Base-by-base conservation (phyloP, 768 basidiomycete species). In the Auriscalpium vulgare region DNA sequence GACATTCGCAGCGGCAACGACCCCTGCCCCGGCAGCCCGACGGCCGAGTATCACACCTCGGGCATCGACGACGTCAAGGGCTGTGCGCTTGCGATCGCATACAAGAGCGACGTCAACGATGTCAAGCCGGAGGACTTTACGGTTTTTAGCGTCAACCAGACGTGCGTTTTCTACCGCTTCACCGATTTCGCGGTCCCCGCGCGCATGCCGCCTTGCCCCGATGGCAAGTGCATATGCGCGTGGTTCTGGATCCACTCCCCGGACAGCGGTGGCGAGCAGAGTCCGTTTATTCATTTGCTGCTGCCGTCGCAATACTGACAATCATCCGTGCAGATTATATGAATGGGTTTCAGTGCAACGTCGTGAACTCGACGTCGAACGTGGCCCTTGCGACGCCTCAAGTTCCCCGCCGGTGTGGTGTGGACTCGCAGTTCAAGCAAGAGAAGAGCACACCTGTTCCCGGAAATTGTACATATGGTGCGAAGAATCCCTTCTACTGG, bases 81-180 rank as follows among this genome's bases (percentile, higher is more conserved):
- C 10, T 88, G 86, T 64, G 81, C 78, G 0, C 71, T 92, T 36
- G 87, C 80, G 0, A 90, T 92, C 59, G 79, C 85, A n/a, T 90
- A 92, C 72, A 83, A 87, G 66, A 78, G 69, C 59, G 74, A 89
- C 61, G 79, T 75, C 1, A 69, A 66, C 0, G 61, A 75, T 0
- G 78, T 91, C 8, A 68, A 82, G 62, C 87, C 87, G 0, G 78
- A 75, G 46, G 86, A 89, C 69, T 84, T 90, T 63, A 78, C 82
- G 0, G 72, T 90, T 10, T 89, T 90, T 67, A 85, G 82, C 55
- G 78, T 88, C 11, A 88, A 89, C 64, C 83, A 85, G 49, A 84
- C 81, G 0, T 88, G 87, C 59, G 87, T 88, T 0, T 90, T 83
- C 84, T 77, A 72, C 21, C 74, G 85, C 17, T 80, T 81, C 66